Conservation (phyloP, 352 stramenopile genomes). For the Pythium guiyangense region DNA sequence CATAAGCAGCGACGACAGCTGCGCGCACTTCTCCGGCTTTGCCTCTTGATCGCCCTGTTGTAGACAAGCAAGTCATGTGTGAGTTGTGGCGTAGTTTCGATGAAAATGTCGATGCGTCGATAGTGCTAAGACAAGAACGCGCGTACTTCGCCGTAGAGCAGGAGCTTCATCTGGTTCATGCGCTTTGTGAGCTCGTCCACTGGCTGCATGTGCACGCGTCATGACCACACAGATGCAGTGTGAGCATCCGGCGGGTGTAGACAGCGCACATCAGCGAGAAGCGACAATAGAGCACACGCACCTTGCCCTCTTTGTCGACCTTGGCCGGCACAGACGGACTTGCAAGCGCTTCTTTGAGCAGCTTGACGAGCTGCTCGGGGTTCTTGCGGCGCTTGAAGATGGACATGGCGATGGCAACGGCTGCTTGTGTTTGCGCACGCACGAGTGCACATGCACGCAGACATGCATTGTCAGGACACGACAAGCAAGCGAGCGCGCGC, state of each 20-base stretch:
- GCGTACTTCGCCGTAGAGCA: conserved; percentile 82
- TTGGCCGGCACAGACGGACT: conserved; percentile 46
- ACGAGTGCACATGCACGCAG: neutral
- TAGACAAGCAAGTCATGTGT: too few relatives aligned
- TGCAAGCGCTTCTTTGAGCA: conserved; percentile 66
- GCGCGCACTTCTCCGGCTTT: conserved; percentile 74
- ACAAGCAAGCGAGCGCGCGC: too few relatives aligned
- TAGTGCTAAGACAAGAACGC: conserved; percentile 8
- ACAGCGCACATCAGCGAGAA: too few relatives aligned
- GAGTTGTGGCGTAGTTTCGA: too few relatives aligned
- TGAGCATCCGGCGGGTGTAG: too few relatives aligned
- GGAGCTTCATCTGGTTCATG: conserved; percentile 78
- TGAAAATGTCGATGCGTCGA: too few relatives aligned
- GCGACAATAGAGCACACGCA: too few relatives aligned
- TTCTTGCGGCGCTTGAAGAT: conserved; percentile 77
- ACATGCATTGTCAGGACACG: too few relatives aligned
- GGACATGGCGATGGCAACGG: conserved; percentile 32
- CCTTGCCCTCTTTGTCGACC: conserved; percentile 47
- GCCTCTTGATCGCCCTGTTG: conserved; percentile 61
- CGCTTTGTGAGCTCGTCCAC: conserved; percentile 79
- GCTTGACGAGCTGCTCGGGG: conserved; percentile 78
- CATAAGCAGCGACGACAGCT: conserved; percentile 75
- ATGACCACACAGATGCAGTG: neutral
- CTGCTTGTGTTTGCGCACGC: neutral
- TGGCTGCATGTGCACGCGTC: conserved; percentile 15